These are phyloP conservation scores for Nevesoporus exiguus DNA, from an alignment of 768 basidiomycete species.

Conservation along the genomic window DNA sequence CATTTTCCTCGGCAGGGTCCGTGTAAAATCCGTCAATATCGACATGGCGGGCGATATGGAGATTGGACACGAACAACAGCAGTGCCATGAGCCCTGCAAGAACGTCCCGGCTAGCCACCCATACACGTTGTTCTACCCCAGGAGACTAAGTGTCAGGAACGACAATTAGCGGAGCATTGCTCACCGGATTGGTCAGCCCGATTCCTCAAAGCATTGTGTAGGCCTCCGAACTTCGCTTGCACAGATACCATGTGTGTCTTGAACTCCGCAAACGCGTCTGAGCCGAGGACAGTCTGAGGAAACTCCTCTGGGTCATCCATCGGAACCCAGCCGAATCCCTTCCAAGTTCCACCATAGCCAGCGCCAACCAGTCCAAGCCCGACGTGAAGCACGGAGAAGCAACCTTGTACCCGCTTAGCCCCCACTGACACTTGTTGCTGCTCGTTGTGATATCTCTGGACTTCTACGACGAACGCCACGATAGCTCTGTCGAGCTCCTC, in stretches of 20 bases:
- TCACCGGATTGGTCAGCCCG: constrained; percentile 24
- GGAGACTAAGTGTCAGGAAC: constrained; percentile 2
- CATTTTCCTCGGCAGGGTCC: constrained; percentile 40
- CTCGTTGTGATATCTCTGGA: constrained; percentile 52
- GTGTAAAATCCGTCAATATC: constrained; percentile 75
- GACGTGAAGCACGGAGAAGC: constrained; percentile 57
- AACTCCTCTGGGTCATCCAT: constrained; percentile 45
- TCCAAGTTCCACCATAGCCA: constrained; percentile 74
- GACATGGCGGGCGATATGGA: constrained; percentile 77
- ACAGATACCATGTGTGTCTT: constrained; percentile 44
- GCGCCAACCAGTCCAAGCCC: constrained; percentile 80
- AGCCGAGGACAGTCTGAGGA: constrained; percentile 46
- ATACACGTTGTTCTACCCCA: constrained; percentile 29
- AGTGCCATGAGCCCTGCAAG: constrained; percentile 57
- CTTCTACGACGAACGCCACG: constrained; percentile 62
- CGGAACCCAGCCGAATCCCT: constrained; percentile 79
- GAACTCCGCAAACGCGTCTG: constrained; percentile 55
- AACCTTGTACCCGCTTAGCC: constrained; percentile 57
- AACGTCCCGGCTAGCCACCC: constrained; percentile 44
- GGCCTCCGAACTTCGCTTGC: constrained; percentile 46
- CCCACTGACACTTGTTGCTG: constrained; percentile 21
- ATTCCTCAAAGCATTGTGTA: constrained; percentile 24
- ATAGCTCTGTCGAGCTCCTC: constrained; percentile 73
- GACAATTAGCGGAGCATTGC: neutral
- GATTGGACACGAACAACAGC: constrained; percentile 57